A percentile compares a stretch with the other conserved stretches of the same genome.
phyloP scores from a whole-genome alignment of 805 yeast genomes.

The Cyberlindnera mycetangii region DNA sequence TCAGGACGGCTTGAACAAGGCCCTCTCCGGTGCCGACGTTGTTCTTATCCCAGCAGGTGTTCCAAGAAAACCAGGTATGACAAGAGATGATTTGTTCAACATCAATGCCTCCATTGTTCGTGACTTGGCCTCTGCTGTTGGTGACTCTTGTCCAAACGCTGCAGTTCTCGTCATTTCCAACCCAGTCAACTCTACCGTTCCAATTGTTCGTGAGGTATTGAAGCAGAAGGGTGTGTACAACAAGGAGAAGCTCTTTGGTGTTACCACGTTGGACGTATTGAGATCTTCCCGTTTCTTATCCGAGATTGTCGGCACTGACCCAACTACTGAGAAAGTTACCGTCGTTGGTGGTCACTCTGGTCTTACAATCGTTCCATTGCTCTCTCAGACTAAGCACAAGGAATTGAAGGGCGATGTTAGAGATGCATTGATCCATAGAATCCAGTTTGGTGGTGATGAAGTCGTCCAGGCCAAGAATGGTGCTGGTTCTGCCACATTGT shows the following conservation, averaged over 20 bases:
- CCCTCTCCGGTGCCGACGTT: slow-evolving; percentile 70
- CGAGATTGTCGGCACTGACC: slow-evolving; percentile 57
- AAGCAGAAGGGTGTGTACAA: slow-evolving; percentile 84
- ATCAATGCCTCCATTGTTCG: slow-evolving; percentile 95
- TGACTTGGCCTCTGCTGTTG: slow-evolving; percentile 84
- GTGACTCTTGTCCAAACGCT: slow-evolving; percentile 82
- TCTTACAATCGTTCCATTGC: slow-evolving; percentile 89
- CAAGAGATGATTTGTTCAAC: slow-evolving; percentile 95
- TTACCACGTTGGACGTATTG: slow-evolving; percentile 89
- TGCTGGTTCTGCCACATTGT: slow-evolving; percentile 89
- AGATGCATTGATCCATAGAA: slow-evolving; percentile 72
- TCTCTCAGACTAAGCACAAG: slow-evolving; percentile 79
- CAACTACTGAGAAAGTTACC: slow-evolving; percentile 79
- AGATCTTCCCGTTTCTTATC: slow-evolving; percentile 87
- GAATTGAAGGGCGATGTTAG: slow-evolving; percentile 61
- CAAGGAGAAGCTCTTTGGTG: slow-evolving; percentile 92
- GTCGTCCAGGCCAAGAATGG: slow-evolving; percentile 92
- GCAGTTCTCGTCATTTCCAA: slow-evolving; percentile 79
- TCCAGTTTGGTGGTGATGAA: slow-evolving; percentile 96
- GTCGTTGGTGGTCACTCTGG: slow-evolving; percentile 99
- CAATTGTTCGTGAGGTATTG: slow-evolving; percentile 91
- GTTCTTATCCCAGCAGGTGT: slow-evolving; percentile 97
- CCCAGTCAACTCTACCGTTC: slow-evolving; percentile 97
- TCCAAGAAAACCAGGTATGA: slow-evolving; percentile 98
- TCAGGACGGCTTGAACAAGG: slow-evolving; percentile 65